Evolutionary conservation across 2,329 filamentous ascomycete genomes (phyloP).

Genomic region (Penicillium sp.): DNA sequence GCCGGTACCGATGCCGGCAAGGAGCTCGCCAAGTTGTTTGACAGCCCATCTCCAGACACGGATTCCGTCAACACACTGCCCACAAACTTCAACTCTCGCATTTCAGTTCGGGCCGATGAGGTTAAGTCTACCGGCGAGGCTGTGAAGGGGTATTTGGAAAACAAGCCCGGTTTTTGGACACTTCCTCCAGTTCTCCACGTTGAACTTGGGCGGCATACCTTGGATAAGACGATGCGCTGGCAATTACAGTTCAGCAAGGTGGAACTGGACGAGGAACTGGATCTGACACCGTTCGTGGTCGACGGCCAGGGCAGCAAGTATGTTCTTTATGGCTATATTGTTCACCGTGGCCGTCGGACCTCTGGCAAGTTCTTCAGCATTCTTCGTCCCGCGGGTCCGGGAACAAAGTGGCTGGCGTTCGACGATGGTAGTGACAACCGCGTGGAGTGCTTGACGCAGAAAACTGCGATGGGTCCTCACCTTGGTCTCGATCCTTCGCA

Average conservation of each 20-base stretch:
- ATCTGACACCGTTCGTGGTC: conserved; percentile 37
- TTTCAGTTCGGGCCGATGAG: conserved; percentile 37
- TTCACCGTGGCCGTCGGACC: conserved; percentile 55
- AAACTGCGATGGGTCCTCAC: conserved; percentile 50
- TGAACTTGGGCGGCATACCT: conserved; percentile 54
- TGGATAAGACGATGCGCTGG: conserved; percentile 53
- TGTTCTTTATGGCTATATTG: conserved; percentile 56
- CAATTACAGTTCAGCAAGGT: conserved; percentile 54
- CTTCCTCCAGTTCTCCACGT: conserved; percentile 50
- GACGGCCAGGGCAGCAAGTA: conserved; percentile 43
- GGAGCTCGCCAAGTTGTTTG: conserved; percentile 46
- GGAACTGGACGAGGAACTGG: conserved; percentile 51
- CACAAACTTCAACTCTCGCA: conserved; percentile 35
- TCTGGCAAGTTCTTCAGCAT: conserved; percentile 58
- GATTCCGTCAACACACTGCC: conserved; percentile 33
- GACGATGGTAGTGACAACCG: conserved; percentile 52
- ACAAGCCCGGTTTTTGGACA: conserved; percentile 37
- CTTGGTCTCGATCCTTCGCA: conserved; percentile 45
- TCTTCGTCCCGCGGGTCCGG: conserved; percentile 53
- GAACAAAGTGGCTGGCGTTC: conserved; percentile 56
- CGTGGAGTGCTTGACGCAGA: conserved; percentile 54
- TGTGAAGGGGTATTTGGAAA: conserved; percentile 29
- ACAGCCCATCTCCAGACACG: conserved; percentile 30
- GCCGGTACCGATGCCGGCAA: conserved; percentile 40
- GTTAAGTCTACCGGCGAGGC: conserved; percentile 36